These are phyloP conservation scores for Podospora pseudoanserina DNA, from an alignment of 495 filamentous ascomycete species.

Conservation along the genomic window DNA sequence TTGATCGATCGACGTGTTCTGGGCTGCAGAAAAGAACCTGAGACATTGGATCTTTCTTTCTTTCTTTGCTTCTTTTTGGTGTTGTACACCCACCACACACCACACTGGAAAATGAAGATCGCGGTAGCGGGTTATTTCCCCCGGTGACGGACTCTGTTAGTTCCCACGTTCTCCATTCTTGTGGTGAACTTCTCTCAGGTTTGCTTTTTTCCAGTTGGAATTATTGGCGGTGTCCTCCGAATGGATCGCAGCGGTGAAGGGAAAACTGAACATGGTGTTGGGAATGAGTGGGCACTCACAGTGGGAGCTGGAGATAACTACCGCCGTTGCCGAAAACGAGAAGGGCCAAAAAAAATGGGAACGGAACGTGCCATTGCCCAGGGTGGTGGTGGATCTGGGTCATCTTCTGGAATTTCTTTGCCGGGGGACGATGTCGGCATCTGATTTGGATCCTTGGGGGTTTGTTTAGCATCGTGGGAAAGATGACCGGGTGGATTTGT, in stretches of 20 bases:
- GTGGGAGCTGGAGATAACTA: background rate
- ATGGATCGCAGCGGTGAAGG: too few relatives aligned
- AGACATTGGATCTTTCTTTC: background rate
- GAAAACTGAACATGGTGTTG: too few relatives aligned
- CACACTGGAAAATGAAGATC: background rate
- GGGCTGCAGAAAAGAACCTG: background rate
- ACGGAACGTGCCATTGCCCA: background rate
- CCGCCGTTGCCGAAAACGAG: background rate
- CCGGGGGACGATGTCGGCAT: too few relatives aligned
- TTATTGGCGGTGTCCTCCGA: too few relatives aligned
- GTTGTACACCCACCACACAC: too few relatives aligned
- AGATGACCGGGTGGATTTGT: background rate
- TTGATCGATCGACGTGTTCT: background rate
- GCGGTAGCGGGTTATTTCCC: background rate
- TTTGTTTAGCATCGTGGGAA: background rate
- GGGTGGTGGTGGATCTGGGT: background rate
- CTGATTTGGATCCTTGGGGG: background rate
- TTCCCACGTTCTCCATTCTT: background rate
- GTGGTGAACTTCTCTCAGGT: too few relatives aligned
- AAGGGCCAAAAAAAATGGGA: background rate
- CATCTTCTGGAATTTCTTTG: background rate
- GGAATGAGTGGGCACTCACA: background rate
- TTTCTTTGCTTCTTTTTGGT: background rate
- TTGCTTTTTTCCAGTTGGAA: too few relatives aligned
- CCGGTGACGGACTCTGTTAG: too few relatives aligned